These are phyloP conservation scores for Zopfochytrium polystomum DNA, from an alignment of 371 early-diverging fungal genomes.

Conservation along the genomic window DNA sequence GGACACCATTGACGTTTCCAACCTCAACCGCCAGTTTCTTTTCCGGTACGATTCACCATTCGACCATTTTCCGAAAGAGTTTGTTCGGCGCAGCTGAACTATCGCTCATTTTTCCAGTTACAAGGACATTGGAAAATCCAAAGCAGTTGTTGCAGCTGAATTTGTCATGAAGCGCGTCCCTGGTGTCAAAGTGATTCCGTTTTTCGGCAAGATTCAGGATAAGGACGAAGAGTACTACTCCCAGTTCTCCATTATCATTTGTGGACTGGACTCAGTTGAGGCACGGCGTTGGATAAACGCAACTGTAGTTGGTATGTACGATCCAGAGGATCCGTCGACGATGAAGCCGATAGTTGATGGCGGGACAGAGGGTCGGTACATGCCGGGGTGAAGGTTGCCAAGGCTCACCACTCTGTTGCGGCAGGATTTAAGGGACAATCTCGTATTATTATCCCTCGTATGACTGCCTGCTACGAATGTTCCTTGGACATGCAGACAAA, in stretches of 20 bases:
- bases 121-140: conserved; percentile 53
- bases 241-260: conserved; percentile 83
- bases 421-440: conserved; percentile 90
- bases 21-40: conserved; percentile 98
- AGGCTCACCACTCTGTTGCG: no score
- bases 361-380: conserved; percentile 84
- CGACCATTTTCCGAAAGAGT: not conserved
- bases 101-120: conserved; percentile 6
- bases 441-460: conserved; percentile 81
- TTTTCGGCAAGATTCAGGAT: conserved; percentile 63
- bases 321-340: conserved; percentile 61
- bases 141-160: conserved; percentile 83
- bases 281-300: conserved; percentile 97
- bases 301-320: conserved; percentile 72
- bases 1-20: conserved; percentile 98
- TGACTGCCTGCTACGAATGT: conserved; percentile 98
- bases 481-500: conserved; percentile 83
- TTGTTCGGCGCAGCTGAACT: no score
- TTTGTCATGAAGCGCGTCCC: conserved; percentile 83
- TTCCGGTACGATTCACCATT: conserved; percentile 68
- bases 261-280: conserved; percentile 92
- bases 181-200: conserved; percentile 73
- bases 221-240: conserved; percentile 87
- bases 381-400: no score
- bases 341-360: conserved; percentile 92